These are phyloP conservation scores for Cytospora chrysosperma DNA, from an alignment of 2,329 filamentous ascomycete species.

Conservation along the genomic window DNA sequence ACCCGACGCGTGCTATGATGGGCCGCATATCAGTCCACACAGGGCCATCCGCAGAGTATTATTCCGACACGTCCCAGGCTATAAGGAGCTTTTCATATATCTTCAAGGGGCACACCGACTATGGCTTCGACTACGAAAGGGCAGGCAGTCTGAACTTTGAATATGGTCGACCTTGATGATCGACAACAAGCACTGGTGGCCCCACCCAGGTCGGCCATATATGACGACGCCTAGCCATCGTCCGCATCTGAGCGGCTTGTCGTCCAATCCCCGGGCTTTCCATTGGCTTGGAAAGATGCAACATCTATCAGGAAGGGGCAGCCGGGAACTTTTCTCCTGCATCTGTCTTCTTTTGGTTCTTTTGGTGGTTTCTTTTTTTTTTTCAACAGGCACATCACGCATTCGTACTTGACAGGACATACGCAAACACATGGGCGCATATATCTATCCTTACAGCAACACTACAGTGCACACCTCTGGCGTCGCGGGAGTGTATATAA, in stretches of 20 bases:
- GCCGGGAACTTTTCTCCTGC: background rate
- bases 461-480: slow-evolving; percentile 8
- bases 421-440: slow-evolving; percentile 6
- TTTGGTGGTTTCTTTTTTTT: background rate
- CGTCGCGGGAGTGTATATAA: slow-evolving; percentile 12
- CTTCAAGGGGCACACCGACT: background rate
- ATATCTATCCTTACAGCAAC: background rate
- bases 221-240: slow-evolving; percentile 1
- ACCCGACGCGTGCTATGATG: slow-evolving; percentile 4
- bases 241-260: background rate
- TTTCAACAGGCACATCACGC: slow-evolving; percentile 5
- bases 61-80: background rate
- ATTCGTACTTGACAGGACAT: background rate
- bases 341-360: no score
- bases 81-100: background rate
- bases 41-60: slow-evolving; percentile 14
- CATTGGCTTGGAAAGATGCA: slow-evolving; percentile 7
- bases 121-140: background rate
- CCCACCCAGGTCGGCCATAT: slow-evolving; percentile 4
- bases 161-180: background rate
- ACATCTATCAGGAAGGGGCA: background rate
- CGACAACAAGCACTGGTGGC: background rate
- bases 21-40: slow-evolving; percentile 19
- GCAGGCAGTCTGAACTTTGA: no score
- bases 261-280: slow-evolving; percentile 1